Percentiles rank a stretch among this genome's conserved stretches.
Evolutionary conservation across 352 stramenopile genomes (phyloP).

Genomic region (Globisporangium cystogenes): DNA sequence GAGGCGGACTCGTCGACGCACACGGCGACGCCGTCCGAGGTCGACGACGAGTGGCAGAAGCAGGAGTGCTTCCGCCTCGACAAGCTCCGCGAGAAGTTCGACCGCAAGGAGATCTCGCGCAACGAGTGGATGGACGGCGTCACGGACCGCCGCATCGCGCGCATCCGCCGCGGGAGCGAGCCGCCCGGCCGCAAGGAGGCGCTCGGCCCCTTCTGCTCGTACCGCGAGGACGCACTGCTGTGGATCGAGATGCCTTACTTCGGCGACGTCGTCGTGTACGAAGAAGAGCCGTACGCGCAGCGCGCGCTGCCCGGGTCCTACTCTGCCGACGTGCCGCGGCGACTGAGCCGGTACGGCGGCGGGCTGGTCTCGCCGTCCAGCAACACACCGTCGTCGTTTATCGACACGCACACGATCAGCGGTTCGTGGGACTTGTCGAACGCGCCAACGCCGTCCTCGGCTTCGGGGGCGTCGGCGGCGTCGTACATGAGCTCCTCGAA

Average conservation of each 20-base stretch:
- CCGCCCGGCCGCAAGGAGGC: constrained; percentile 62
- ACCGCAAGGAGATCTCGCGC: constrained; percentile 77
- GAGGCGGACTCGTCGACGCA: constrained; percentile 65
- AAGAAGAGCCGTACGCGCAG: constrained; percentile 89
- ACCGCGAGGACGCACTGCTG: constrained; percentile 74
- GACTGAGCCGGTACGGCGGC: constrained; percentile 29
- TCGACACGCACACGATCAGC: constrained; percentile 34
- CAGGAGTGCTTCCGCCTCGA: constrained; percentile 81
- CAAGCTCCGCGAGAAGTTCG: constrained; percentile 87
- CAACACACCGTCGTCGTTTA: constrained; percentile 17
- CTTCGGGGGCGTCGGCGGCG: background rate
- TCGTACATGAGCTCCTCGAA: constrained; percentile 15
- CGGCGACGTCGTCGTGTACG: constrained; percentile 88
- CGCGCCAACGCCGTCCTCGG: constrained; percentile 9
- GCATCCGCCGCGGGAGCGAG: constrained; percentile 76
- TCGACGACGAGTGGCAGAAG: constrained; percentile 63
- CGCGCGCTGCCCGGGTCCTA: constrained; percentile 54
- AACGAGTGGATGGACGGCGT: constrained; percentile 92
- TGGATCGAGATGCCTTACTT: constrained; percentile 91
- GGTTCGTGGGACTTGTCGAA: constrained; percentile 41
- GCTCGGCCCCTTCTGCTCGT: constrained; percentile 73
- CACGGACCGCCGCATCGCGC: constrained; percentile 78
- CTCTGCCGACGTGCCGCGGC: constrained; percentile 35
- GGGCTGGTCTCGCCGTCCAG: constrained; percentile 13
- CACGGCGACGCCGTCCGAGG: constrained; percentile 62